Base-by-base conservation (phyloP, 2,329 filamentous ascomycete genomes). In the Uncinocarpus reesii region DNA sequence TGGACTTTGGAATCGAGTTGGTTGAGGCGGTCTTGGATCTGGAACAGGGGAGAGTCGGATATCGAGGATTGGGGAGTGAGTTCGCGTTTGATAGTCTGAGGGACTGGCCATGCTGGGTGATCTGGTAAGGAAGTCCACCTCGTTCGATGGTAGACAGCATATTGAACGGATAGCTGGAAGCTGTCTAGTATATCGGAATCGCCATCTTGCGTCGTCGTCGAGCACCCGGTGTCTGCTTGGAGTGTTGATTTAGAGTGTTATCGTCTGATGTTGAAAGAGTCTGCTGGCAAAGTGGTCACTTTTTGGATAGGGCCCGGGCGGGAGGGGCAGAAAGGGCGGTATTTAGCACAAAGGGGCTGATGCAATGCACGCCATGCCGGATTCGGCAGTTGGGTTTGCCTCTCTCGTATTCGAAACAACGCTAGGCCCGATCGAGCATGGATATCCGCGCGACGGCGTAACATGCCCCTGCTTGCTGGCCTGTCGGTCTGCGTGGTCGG, bases 31-130 rank as follows among this genome's bases (percentile, higher is more conserved):
- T 68, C 65, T 53, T 67, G 60, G 49, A 67, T 57, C 47, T 64
- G 58, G 23, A 55, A 55, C n/a, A 67, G 56, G 42, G 64, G 58
- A 20, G 61, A 58, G 45, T 68, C 65, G 32, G 63, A 60, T 26
- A 60, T 47, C 31, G 41, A 36, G 31, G 55, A 51, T 36, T 64
- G 60, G 20, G 65, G 62, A 18, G 65, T 63, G 4, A 58, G 52
- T 51, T 68, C 65, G 49, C 58, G 57, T 47, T 59, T 56, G 29
- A 64, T 54, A 4, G 64, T 65, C 38, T 60, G 57, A 26, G 64
- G 64, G 47, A n/a, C 62, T 66, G 6, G 64, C 65, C 52, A 63
- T 60, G 56, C 60, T 65, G 45, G 65, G 65, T 24, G 64, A 60
- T 53, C 63, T 59, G 52, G 62, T 65, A 47, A 63, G 59, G 40